A percentile compares a stretch with the other conserved stretches of the same genome.
Evolutionary conservation across 106 monocot species (phyloP).

Genomic region (Dioscorea dumetorum): DNA sequence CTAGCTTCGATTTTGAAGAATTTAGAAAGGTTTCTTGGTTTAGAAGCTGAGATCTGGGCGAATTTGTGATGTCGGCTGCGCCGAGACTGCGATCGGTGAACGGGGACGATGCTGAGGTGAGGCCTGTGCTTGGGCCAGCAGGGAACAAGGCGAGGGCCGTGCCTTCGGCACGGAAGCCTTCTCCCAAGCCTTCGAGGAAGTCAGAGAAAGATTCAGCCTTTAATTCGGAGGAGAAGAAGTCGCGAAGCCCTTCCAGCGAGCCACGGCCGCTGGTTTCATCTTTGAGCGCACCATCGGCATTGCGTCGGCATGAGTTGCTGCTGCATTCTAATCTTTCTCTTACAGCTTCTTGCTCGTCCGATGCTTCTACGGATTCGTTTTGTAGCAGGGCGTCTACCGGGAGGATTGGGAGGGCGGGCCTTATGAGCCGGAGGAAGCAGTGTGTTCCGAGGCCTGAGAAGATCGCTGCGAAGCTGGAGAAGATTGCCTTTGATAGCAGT

Average conservation of each 20-base stretch:
- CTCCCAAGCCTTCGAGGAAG: conserved; percentile 33
- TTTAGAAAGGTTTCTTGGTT: not conserved
- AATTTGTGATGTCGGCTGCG: conserved; percentile 38
- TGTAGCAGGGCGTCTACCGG: conserved; percentile 81
- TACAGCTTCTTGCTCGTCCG: conserved; percentile 87
- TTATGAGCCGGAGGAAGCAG: conserved; percentile 26
- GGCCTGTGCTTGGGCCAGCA: conserved; percentile 55
- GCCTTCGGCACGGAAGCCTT: conserved; percentile 17
- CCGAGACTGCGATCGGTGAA: conserved; percentile 55
- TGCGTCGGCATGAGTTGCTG: conserved; percentile 59
- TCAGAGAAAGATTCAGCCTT: not conserved
- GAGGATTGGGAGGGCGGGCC: conserved; percentile 39
- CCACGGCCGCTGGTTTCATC: conserved; percentile 7
- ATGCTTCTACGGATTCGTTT: conserved; percentile 73
- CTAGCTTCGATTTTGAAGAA: not conserved
- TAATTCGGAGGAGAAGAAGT: conserved; percentile 20
- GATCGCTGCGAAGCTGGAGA: conserved; percentile 28
- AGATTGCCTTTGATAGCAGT: conserved; percentile 19
- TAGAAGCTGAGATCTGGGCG: not conserved
- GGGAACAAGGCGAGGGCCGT: conserved; percentile 41
- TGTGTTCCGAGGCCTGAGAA: conserved; percentile 28
- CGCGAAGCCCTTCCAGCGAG: not conserved
- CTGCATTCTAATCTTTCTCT: conserved; percentile 62
- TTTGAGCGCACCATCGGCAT: conserved; percentile 23
- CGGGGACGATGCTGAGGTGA: conserved; percentile 27